These are phyloP conservation scores for Starmerella etchellsii DNA, from an alignment of 805 yeast species.

Conservation along the genomic window DNA sequence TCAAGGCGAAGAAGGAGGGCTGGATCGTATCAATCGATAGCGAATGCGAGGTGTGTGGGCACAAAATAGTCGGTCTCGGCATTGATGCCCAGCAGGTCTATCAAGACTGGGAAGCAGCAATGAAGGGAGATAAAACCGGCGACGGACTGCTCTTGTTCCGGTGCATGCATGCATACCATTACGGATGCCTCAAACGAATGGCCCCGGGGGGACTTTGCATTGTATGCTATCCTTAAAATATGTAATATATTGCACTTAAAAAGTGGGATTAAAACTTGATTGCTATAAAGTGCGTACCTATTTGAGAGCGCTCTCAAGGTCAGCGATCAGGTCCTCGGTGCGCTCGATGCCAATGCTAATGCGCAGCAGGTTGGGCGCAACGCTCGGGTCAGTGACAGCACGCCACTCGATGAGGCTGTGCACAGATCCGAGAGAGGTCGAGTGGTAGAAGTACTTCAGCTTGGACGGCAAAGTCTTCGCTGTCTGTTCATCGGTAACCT, in stretches of 20 bases:
- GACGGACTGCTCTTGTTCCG: conserved; percentile 13
- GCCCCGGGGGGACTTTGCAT: not conserved
- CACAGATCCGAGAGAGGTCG: conserved; percentile 86
- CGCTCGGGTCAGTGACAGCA: conserved; percentile 51
- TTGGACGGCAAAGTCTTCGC: conserved; percentile 34
- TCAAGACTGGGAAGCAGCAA: conserved; percentile 19
- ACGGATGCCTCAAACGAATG: conserved; percentile 14
- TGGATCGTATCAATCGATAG: conserved; percentile 43
- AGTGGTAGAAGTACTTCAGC: conserved; percentile 53
- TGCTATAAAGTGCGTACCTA: no score
- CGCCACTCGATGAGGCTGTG: conserved; percentile 90
- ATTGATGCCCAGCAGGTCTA: conserved; percentile 37
- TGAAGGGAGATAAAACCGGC: not conserved
- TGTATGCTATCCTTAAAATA: conserved; percentile 1
- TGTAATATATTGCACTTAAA: no score
- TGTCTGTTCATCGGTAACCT: conserved; percentile 35
- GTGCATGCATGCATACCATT: conserved; percentile 19
- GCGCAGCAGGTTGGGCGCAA: conserved; percentile 48
- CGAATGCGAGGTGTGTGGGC: conserved; percentile 69
- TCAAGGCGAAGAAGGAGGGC: conserved; percentile 39
- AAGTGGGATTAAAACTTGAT: no score
- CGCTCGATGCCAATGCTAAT: conserved; percentile 74
- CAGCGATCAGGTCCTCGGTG: conserved; percentile 60
- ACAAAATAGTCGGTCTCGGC: conserved; percentile 56
- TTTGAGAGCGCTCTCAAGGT: conserved; percentile 48